Evolutionary conservation across 495 filamentous ascomycete genomes (phyloP).

Genomic region (Apodospora peruviana): DNA sequence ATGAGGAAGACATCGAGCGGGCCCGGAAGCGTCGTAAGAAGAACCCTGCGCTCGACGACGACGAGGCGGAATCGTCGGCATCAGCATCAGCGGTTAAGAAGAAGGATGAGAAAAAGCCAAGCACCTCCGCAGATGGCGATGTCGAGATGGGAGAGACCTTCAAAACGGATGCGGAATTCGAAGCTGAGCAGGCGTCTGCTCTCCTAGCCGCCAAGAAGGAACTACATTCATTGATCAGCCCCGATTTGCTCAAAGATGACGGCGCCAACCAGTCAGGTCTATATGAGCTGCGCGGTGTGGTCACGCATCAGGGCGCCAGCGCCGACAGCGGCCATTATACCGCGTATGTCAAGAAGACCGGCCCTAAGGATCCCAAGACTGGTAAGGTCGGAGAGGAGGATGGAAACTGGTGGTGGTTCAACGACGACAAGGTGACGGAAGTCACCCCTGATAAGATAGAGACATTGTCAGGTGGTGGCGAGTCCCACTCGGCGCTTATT

Average conservation of each 20-base stretch:
- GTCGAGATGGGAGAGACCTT: constrained; percentile 66
- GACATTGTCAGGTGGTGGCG: constrained; percentile 85
- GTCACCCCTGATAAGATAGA: constrained; percentile 89
- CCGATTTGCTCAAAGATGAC: constrained; percentile 63
- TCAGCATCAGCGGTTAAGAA: constrained; percentile 14
- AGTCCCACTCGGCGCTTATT: constrained; percentile 91
- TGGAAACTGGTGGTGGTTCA: constrained; percentile 99
- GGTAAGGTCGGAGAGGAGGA: constrained; percentile 73
- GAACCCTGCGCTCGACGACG: constrained; percentile 37
- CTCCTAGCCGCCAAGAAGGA: constrained; percentile 79
- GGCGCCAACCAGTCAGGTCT: constrained; percentile 87
- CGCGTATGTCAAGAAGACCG: constrained; percentile 90
- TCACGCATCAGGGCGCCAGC: constrained; percentile 96
- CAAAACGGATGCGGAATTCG: constrained; percentile 91
- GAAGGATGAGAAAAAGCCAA: constrained; percentile 35
- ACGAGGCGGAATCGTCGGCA: constrained; percentile 9
- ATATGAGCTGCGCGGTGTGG: constrained; percentile 88
- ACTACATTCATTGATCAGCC: constrained; percentile 66
- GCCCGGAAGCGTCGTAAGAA: constrained; percentile 82
- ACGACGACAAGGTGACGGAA: constrained; percentile 95
- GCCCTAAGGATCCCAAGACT: constrained; percentile 55
- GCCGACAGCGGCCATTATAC: constrained; percentile 98
- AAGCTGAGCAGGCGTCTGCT: constrained; percentile 70
- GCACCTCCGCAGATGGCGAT: constrained; percentile 48
- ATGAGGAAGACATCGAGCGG: constrained; percentile 84